Evolutionary conservation across 106 monocot genomes (phyloP), one percentile per base, ranked within the genome.

Genomic region (Dioscorea dumetorum): DNA sequence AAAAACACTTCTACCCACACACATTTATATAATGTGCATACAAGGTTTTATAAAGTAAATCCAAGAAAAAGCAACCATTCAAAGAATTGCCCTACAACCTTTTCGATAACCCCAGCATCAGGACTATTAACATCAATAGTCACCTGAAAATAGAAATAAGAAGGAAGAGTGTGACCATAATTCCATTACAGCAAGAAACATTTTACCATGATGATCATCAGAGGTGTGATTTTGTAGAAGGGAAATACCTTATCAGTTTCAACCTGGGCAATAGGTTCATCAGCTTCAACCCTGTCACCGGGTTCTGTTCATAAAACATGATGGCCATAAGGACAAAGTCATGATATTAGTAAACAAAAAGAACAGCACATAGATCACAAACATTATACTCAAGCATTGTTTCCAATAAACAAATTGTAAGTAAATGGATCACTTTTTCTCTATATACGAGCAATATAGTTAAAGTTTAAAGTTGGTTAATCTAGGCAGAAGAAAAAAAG

Each of bases 61-160:
- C 54, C 15, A 5, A 16, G 19, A 16, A 54, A 18, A 54, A 54
- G 18, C 12, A 15, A 54, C 12, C 12, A 54, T 54, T 5, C 15
- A 54, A 15, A 54, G 54, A 14, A 18, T 13, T 54, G 54, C 15
- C 73, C 10, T 15, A 57, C 69, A 33, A 88, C 95, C 91, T 91
- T 91, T 76, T 88, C 61, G 63, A 95, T 84, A 23, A 97, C 75
- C 15, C 95, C 95, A 65, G 95, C 74, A 74, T 88, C 84, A 67
- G 95, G 91, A 77, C 91, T 97, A 62, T 68, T 70, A 67, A 97
- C 88, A 79, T 97, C 95, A 76, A 97, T 87, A 20, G 95, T 97
- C 70, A 97, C 95, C 95, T 95, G 66, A 48, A 17, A 18, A 76
- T 49, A 50, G 64, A 34, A 31, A 58, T 5, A 66, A 58, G 13